Base-by-base conservation (phyloP, 768 basidiomycete species). In the Mycena galericulata region DNA sequence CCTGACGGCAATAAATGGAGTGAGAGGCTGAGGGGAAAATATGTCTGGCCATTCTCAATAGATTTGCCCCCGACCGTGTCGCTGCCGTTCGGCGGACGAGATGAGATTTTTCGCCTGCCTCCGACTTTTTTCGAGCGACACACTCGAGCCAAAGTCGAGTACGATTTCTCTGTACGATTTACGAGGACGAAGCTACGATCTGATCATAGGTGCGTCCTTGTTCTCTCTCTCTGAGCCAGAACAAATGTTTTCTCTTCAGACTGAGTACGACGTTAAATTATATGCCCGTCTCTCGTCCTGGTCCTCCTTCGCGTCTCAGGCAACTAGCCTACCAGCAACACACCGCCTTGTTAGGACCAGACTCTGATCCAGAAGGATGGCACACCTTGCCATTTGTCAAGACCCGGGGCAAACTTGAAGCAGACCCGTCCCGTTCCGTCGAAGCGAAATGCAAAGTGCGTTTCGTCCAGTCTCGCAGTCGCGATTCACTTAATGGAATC, bases 301-400 rank as follows among this genome's bases (percentile, higher is more conserved):
- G 70, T 18, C 76, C 78, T 29, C 77, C 81, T 46, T 79, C 80
- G 5, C 51, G 66, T 18, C 73, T 80, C 18, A 74, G 82, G 7
- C 80, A 78, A 66, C 72, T 83, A 20, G 80, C 80, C 10, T 81
- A 82, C 67, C 77, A 76, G 65, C 76, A 80, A 58, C 72, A 75
- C 30, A 75, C 74, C 30, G 75, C 78, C n/a, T 68, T 83, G 20
- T 73, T 78, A 18, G 79, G 79, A 18, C 84, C 82, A 17, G 74
- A 76, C 10, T 71, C 72, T 24, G 84, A 84, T 73, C 78, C 82
- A 36, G 79, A 80, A 40, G 83, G 83, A 26, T 85, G 84, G 84
- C 69, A 78, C 45, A 72, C 75, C n/a, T 54, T 75, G 1, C 70
- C 75, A 20, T 65, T 75, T 34, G 54, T 77, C 20, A 71, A 66